phyloP scores from a whole-genome alignment of 2,329 filamentous ascomycete genomes.

The Calycina herbarum region DNA sequence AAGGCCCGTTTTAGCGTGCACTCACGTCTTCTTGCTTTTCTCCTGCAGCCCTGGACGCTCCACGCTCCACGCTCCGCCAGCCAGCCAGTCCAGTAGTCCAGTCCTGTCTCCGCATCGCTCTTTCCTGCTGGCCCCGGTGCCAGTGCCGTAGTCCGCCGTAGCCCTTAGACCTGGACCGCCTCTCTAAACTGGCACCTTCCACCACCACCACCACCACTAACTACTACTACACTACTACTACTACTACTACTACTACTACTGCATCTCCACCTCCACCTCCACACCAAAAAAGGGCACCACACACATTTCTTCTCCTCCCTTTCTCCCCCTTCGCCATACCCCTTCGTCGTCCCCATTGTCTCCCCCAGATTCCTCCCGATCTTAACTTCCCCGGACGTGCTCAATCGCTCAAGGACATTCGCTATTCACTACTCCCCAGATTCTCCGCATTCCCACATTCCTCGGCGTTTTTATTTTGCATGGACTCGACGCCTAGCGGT shows the following conservation, averaged over 20 bases:
- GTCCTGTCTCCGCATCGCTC: neutral
- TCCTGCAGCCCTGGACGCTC: neutral
- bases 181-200: neutral
- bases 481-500: neutral
- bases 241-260: neutral
- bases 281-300: neutral
- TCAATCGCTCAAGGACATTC: neutral
- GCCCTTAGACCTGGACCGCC: neutral
- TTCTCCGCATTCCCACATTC: constrained; percentile 5
- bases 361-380: neutral
- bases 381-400: neutral
- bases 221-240: neutral
- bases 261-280: neutral
- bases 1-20: neutral
- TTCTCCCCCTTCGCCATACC: neutral
- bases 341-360: neutral
- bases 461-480: neutral
- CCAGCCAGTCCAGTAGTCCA: neutral
- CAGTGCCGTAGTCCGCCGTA: neutral
- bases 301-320: neutral
- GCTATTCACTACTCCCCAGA: neutral
- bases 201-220: neutral
- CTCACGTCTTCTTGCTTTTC: neutral
- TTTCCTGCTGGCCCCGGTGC: neutral
- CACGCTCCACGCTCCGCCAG: neutral